A percentile compares a stretch with the other conserved stretches of the same genome.
Evolutionary conservation across 371 early-diverging fungal genomes (phyloP).

Genomic region (Encephalitozoon cuniculi): DNA sequence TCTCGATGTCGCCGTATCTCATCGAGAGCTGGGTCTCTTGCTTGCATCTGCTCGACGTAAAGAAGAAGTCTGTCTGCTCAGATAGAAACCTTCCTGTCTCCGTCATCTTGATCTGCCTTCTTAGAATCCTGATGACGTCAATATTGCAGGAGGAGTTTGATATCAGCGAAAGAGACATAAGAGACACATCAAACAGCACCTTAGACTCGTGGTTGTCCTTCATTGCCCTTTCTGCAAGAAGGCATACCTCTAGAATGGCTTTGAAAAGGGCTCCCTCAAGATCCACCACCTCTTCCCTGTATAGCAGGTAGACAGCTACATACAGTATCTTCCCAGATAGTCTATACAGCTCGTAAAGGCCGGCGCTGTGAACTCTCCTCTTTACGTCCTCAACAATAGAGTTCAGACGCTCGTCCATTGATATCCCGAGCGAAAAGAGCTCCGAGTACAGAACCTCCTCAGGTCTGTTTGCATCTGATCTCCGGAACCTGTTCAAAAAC

Average conservation of each 20-base stretch:
- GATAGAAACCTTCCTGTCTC: neutral
- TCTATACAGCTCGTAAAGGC: conserved; percentile 16
- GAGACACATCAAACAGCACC: conserved; percentile 32
- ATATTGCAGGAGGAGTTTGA: conserved; percentile 22
- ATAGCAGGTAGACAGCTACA: conserved; percentile 8
- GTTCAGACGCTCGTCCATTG: neutral
- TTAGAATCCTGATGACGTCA: conserved; percentile 28
- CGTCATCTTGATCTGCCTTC: conserved; percentile 30
- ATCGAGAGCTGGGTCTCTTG: neutral
- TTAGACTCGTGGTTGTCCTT: neutral
- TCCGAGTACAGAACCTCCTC: conserved; percentile 44
- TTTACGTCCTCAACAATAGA: neutral
- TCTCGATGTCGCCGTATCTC: conserved; percentile 24
- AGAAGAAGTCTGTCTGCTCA: neutral
- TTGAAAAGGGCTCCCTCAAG: neutral
- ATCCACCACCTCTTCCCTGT: neutral
- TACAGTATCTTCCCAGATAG: conserved; percentile 35
- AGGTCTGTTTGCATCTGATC: conserved; percentile 20
- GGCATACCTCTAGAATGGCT: neutral
- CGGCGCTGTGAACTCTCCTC: neutral
- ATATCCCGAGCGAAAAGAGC: conserved; percentile 7
- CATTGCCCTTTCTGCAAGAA: conserved; percentile 7
- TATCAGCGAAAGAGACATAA: conserved; percentile 30
- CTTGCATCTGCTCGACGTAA: conserved; percentile 12
- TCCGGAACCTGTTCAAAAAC: neutral